Evolutionary conservation across 768 basidiomycete species (phyloP).

Genomic region (Dacryopinax spathularia): DNA sequence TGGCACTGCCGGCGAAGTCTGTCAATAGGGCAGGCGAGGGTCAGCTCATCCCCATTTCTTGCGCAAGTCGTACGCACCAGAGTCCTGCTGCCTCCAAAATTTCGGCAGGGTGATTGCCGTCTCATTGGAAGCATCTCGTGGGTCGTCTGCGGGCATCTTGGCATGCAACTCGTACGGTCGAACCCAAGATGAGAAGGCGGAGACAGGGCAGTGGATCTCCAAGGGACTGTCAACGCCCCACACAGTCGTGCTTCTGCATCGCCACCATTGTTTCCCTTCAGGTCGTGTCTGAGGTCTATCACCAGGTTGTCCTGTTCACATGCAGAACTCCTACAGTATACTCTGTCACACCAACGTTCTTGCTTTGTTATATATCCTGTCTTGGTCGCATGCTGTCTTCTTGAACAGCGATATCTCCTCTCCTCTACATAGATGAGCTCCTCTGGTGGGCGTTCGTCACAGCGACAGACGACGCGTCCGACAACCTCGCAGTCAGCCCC

Average conservation of each 20-base stretch:
- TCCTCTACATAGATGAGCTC: not conserved
- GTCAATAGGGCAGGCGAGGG: not conserved
- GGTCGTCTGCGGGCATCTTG: constrained; percentile 33
- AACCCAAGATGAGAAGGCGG: not conserved
- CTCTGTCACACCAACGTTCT: too few species aligned
- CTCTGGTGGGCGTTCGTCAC: not conserved
- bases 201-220: not conserved
- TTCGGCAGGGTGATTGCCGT: constrained; percentile 42
- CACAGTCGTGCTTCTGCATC: not conserved
- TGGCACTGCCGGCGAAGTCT: not conserved
- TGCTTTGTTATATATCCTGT: not conserved
- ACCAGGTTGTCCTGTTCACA: too few species aligned
- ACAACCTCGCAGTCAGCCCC: not conserved
- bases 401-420: not conserved
- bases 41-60: not conserved
- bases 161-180: not conserved
- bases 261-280: not conserved
- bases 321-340: too few species aligned
- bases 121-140: constrained; percentile 52
- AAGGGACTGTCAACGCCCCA: not conserved
- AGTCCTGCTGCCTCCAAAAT: constrained; percentile 44
- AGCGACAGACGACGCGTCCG: not conserved
- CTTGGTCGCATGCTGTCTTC: constrained; percentile 1
- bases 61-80: constrained; percentile 24
- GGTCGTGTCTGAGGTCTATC: too few species aligned